phyloP scores from a whole-genome alignment of 129 eudicot species.

The Helichrysum umbraculigerum region DNA sequence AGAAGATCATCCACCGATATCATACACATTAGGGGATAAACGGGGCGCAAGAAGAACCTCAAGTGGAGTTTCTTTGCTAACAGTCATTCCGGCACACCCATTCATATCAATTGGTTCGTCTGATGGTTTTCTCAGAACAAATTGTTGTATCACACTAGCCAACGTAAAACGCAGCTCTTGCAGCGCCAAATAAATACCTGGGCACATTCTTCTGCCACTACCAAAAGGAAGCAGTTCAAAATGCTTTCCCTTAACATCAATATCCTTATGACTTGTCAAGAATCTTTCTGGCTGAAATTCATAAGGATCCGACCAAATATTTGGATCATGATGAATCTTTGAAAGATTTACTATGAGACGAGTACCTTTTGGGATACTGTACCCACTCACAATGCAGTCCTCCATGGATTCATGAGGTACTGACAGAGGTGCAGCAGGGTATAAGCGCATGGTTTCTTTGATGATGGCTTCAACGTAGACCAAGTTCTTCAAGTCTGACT shows the following conservation, averaged over 20 bases:
- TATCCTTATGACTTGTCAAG: background rate
- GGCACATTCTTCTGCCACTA: constrained; percentile 36
- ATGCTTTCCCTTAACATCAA: background rate
- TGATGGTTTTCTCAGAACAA: constrained; percentile 13
- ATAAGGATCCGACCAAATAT: background rate
- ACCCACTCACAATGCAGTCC: background rate
- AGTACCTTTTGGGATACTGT: background rate
- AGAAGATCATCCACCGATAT: background rate
- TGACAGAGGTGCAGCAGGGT: constrained; percentile 18
- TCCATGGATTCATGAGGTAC: constrained; percentile 5
- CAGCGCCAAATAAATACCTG: constrained; percentile 12
- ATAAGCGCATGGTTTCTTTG: constrained; percentile 29
- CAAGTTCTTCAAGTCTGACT: constrained; percentile 35
- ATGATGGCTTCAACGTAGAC: constrained; percentile 35
- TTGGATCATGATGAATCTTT: background rate
- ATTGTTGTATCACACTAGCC: constrained; percentile 35
- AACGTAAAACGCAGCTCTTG: constrained; percentile 15
- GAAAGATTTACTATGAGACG: background rate
- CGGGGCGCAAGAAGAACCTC: constrained; percentile 34
- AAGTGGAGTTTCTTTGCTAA: constrained; percentile 23
- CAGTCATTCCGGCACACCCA: constrained; percentile 17
- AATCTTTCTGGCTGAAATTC: background rate
- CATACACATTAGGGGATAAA: constrained; percentile 18
- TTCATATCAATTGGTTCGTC: constrained; percentile 32
- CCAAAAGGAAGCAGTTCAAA: constrained; percentile 33